Conservation (phyloP, 31 red algal species). For the Bonnemaisonia californica region DNA sequence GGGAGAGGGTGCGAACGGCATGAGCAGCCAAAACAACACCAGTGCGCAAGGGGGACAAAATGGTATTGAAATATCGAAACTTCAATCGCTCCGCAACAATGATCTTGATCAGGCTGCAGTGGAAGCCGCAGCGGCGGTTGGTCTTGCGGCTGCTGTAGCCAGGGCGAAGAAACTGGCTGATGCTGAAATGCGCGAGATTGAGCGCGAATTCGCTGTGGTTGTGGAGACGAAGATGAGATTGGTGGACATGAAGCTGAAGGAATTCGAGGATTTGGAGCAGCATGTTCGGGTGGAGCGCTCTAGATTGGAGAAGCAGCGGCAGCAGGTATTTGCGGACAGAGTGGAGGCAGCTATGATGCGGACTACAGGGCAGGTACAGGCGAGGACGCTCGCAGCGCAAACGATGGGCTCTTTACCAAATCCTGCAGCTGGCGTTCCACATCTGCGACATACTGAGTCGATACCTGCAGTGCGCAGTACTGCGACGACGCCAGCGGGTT, state of each 20-base stretch:
- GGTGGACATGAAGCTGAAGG: conserved; percentile 61
- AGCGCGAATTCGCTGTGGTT: conserved; percentile 71
- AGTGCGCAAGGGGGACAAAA: conserved; percentile 2
- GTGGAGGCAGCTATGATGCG: conserved; percentile 51
- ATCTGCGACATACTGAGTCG: neutral
- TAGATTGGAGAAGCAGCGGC: conserved; percentile 61
- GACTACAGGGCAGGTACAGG: conserved; percentile 9
- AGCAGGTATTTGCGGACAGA: conserved; percentile 54
- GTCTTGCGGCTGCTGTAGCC: conserved; percentile 78
- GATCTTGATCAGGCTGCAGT: conserved; percentile 66
- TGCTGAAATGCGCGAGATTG: conserved; percentile 69
- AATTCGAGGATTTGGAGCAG: conserved; percentile 62
- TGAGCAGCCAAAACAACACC: neutral
- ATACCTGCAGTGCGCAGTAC: neutral
- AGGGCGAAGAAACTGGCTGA: conserved; percentile 70
- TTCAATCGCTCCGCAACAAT: conserved; percentile 19
- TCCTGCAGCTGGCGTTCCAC: conserved; percentile 21
- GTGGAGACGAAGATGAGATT: conserved; percentile 63
- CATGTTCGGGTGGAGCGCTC: conserved; percentile 64
- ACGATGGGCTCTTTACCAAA: conserved; percentile 11
- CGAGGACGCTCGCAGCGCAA: conserved; percentile 11
- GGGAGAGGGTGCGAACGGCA: neutral
- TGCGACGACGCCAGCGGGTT: neutral
- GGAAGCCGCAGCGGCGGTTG: conserved; percentile 77
- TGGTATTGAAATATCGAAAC: neutral